Conservation (phyloP, 495 filamentous ascomycete genomes). For the Glarea lozoyensis region DNA sequence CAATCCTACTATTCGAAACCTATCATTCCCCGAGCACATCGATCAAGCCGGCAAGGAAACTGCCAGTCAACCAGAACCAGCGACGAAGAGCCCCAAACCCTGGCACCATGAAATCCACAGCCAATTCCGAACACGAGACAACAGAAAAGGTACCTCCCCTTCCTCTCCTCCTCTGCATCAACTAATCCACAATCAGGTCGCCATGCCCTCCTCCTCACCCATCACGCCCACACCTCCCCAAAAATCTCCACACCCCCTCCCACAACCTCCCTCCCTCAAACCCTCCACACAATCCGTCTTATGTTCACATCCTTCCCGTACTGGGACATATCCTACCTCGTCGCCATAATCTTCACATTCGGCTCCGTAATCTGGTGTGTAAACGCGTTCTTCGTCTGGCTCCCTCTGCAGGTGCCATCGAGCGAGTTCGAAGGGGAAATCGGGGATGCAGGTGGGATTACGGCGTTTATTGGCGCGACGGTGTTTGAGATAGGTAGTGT, state of each 20-base stretch:
- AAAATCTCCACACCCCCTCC: slow-evolving; percentile 29
- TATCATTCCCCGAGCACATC: slow-evolving; percentile 2
- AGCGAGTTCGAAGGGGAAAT: slow-evolving; percentile 48
- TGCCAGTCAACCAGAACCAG: not conserved
- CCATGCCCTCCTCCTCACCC: slow-evolving; percentile 45
- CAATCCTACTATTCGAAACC: slow-evolving; percentile 38
- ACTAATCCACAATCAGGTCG: slow-evolving; percentile 32
- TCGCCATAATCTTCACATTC: slow-evolving; percentile 54
- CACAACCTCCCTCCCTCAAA: slow-evolving; percentile 33
- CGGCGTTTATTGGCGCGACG: slow-evolving; percentile 60
- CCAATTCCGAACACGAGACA: slow-evolving; percentile 50
- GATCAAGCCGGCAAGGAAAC: too few relatives aligned
- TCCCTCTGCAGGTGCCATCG: slow-evolving; percentile 45
- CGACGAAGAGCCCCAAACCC: slow-evolving; percentile 1
- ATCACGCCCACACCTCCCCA: slow-evolving; percentile 17
- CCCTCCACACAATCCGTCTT: slow-evolving; percentile 34
- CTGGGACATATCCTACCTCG: slow-evolving; percentile 63
- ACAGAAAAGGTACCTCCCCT: slow-evolving; percentile 49
- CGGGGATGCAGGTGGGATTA: slow-evolving; percentile 46
- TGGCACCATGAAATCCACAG: slow-evolving; percentile 32
- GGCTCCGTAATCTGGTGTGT: slow-evolving; percentile 57
- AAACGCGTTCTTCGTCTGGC: slow-evolving; percentile 60
- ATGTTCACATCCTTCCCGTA: slow-evolving; percentile 52
- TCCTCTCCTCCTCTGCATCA: too few relatives aligned
- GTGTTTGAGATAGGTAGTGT: slow-evolving; percentile 60